These are phyloP conservation scores for Meyerozyma sp. DNA, from an alignment of 1,139 yeast species.

Conservation along the genomic window DNA sequence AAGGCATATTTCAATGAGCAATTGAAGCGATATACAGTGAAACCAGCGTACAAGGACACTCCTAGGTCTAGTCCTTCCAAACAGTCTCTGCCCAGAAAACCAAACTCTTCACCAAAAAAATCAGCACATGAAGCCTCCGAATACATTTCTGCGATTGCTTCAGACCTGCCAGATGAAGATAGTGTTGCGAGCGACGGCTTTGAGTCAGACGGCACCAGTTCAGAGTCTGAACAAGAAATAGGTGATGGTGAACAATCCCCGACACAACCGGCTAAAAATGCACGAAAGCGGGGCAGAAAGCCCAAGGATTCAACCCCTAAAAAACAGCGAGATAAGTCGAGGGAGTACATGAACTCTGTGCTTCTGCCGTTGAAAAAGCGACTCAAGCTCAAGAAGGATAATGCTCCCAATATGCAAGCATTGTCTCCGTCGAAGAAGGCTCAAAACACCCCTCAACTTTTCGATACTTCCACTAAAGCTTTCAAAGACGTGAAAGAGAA, in stretches of 20 bases:
- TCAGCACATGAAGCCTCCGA: neutral
- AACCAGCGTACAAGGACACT: conserved; percentile 3
- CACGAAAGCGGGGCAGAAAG: conserved; percentile 1
- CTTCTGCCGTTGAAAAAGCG: conserved; percentile 26
- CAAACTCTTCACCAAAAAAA: neutral
- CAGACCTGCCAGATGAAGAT: neutral
- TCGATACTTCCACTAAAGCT: conserved; percentile 31
- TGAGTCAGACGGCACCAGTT: conserved; percentile 1
- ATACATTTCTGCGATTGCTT: neutral
- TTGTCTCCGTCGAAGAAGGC: conserved; percentile 17
- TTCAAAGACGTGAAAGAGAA: conserved; percentile 53
- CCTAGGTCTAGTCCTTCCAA: conserved; percentile 8
- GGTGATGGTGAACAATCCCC: conserved; percentile 2
- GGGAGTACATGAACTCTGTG: conserved; percentile 17
- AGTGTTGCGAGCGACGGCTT: neutral
- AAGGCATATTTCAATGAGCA: conserved; percentile 6
- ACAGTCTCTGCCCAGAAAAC: conserved; percentile 6
- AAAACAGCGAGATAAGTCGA: conserved; percentile 5
- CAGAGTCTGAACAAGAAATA: conserved; percentile 1
- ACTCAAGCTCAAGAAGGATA: conserved; percentile 21
- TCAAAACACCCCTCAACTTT: conserved; percentile 2
- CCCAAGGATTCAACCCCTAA: conserved; percentile 2
- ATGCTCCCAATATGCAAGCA: conserved; percentile 19
- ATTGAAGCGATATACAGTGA: conserved; percentile 1
- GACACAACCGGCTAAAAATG: neutral